Evolutionary conservation across 2,329 filamentous ascomycete species (phyloP).

Genomic region (Sphaerulina musiva): DNA sequence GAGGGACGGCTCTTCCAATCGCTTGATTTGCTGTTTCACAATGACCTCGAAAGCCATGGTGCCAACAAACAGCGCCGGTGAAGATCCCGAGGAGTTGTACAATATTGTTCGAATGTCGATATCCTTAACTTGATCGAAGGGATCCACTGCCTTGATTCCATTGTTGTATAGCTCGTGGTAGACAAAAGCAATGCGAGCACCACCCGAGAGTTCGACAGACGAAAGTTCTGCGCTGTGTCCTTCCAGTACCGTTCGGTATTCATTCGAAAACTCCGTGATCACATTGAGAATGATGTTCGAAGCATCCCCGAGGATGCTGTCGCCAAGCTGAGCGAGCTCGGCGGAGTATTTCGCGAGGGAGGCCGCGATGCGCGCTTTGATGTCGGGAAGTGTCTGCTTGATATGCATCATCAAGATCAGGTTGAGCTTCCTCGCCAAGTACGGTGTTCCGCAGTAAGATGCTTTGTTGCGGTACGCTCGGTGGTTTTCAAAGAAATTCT

Average conservation of each 20-base stretch:
- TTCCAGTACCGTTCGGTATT: conserved; percentile 92
- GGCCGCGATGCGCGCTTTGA: conserved; percentile 92
- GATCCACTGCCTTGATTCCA: conserved; percentile 94
- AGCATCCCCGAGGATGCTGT: conserved; percentile 92
- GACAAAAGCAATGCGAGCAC: conserved; percentile 96
- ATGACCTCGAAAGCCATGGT: conserved; percentile 98
- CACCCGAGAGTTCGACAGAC: conserved; percentile 87
- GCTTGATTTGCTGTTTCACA: conserved; percentile 97
- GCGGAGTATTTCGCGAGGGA: conserved; percentile 85
- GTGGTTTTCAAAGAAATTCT: conserved; percentile 96
- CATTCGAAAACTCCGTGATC: conserved; percentile 97
- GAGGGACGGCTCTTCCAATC: conserved; percentile 88
- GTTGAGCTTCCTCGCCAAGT: conserved; percentile 92
- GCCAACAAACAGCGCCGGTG: conserved; percentile 91
- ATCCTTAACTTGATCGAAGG: conserved; percentile 96
- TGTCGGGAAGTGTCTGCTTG: conserved; percentile 97
- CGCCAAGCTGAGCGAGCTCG: conserved; percentile 77
- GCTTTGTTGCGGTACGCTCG: conserved; percentile 98
- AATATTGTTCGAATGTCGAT: conserved; percentile 94
- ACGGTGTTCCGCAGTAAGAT: conserved; percentile 95
- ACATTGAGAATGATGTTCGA: conserved; percentile 96
- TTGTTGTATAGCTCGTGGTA: conserved; percentile 98
- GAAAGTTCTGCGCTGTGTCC: conserved; percentile 96
- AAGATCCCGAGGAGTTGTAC: conserved; percentile 98
- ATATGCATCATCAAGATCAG: conserved; percentile 99